These are phyloP conservation scores for Backusella tuberculispora DNA, from an alignment of 192 early-diverging fungal genomes.

Conservation along the genomic window DNA sequence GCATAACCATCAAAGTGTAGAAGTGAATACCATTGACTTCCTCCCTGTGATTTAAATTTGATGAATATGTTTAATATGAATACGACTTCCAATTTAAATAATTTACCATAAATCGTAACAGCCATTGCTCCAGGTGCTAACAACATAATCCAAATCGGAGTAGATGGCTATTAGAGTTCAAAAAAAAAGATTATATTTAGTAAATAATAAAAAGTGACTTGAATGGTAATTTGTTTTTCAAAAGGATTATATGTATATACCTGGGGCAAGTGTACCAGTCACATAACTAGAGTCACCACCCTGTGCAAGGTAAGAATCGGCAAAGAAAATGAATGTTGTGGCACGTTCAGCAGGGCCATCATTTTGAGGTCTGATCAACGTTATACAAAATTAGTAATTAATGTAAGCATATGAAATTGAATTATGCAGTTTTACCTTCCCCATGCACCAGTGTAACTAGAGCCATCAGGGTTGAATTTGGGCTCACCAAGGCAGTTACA, in stretches of 20 bases:
- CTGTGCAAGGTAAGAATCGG: constrained; percentile 42
- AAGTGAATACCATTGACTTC: constrained; percentile 72
- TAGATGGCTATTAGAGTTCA: constrained; percentile 41
- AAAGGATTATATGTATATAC: neutral
- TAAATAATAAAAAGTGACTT: constrained; percentile 18
- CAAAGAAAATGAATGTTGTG: constrained; percentile 45
- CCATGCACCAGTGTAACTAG: constrained; percentile 54
- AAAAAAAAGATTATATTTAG: too few species aligned
- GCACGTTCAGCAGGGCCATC: constrained; percentile 68
- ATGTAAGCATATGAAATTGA: neutral
- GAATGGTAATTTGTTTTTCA: neutral
- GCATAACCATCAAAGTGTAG: constrained; percentile 70
- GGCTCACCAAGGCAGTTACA: constrained; percentile 64
- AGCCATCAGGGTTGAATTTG: constrained; percentile 64
- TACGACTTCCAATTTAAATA: neutral
- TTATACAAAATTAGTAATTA: neutral
- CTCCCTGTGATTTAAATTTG: constrained; percentile 46
- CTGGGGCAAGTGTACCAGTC: constrained; percentile 30
- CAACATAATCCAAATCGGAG: constrained; percentile 67
- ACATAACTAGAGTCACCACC: constrained; percentile 37
- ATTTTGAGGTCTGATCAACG: constrained; percentile 60
- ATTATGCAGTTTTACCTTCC: constrained; percentile 32
- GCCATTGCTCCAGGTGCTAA: constrained; percentile 46
- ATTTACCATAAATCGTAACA: constrained; percentile 68
- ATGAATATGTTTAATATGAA: neutral